These are phyloP conservation scores for Durio zibethinus DNA, from an alignment of 345 rosid species.

Conservation along the genomic window DNA sequence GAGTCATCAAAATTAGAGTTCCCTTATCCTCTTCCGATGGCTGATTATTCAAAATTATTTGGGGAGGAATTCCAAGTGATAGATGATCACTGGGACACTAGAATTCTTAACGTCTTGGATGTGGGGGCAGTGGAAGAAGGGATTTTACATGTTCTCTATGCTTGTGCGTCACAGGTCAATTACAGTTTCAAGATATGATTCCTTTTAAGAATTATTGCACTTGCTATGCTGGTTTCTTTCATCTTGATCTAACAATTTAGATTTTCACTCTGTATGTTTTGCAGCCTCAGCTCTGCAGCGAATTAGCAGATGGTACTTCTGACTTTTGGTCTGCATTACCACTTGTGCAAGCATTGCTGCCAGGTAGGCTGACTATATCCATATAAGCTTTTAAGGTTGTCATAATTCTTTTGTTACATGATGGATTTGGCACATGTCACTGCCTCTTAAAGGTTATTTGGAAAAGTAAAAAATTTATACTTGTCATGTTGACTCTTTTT, in stretches of 20 bases:
- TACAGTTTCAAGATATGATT: slow-evolving; percentile 26
- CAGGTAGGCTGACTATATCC: slow-evolving; percentile 46
- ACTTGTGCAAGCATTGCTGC: slow-evolving; percentile 71
- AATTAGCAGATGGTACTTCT: slow-evolving; percentile 51
- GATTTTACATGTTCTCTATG: slow-evolving; percentile 72
- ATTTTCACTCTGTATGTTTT: slow-evolving; percentile 20
- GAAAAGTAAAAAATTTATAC: neutral
- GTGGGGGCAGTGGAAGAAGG: slow-evolving; percentile 78
- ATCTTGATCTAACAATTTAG: slow-evolving; percentile 20
- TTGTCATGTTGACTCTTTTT: neutral
- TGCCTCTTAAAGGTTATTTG: neutral
- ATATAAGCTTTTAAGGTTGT: slow-evolving; percentile 7
- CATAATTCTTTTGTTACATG: neutral
- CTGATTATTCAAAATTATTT: slow-evolving; percentile 65
- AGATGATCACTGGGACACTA: slow-evolving; percentile 48
- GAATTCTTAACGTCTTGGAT: slow-evolving; percentile 59
- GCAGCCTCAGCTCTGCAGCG: slow-evolving; percentile 64
- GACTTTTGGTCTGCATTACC: slow-evolving; percentile 79
- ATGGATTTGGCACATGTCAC: neutral
- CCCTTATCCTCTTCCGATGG: slow-evolving; percentile 31
- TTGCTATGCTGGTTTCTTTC: neutral
- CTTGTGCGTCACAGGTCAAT: slow-evolving; percentile 88
- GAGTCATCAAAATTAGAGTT: slow-evolving; percentile 42
- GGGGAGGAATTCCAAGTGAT: slow-evolving; percentile 63
- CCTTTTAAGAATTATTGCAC: slow-evolving; percentile 10